Evolutionary conservation across 2,329 filamentous ascomycete genomes (phyloP).

Genomic region (Calonectria honghensis): DNA sequence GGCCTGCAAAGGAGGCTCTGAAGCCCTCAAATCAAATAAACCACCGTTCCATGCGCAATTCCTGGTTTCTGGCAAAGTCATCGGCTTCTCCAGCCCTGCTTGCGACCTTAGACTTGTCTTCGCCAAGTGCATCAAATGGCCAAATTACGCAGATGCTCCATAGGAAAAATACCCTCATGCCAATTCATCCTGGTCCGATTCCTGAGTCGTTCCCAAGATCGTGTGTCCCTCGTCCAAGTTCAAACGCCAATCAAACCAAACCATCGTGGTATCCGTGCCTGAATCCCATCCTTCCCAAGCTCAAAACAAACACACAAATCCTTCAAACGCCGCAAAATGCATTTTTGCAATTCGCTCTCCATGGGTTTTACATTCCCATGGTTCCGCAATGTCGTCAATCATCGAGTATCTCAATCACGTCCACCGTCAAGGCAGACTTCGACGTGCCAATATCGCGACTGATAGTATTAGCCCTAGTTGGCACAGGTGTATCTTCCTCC

Average conservation of each 20-base stretch:
- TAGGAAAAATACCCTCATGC: not conserved
- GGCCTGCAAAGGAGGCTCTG: not conserved
- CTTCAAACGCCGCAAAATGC: constrained; percentile 40
- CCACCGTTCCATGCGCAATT: not conserved
- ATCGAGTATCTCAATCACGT: constrained; percentile 57
- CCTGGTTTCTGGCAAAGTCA: not conserved
- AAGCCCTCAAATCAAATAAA: not conserved
- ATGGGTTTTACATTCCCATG: constrained; percentile 2
- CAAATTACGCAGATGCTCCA: constrained; percentile 12
- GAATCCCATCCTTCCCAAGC: constrained; percentile 44
- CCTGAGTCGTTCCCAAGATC: constrained; percentile 1
- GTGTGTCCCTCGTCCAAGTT: not conserved
- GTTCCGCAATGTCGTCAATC: constrained; percentile 33
- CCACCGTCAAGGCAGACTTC: constrained; percentile 39
- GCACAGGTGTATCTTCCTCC: constrained; percentile 50
- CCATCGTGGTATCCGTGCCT: constrained; percentile 46
- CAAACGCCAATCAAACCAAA: constrained; percentile 45
- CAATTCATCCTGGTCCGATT: not conserved
- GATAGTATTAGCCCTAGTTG: constrained; percentile 18
- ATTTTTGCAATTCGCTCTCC: constrained; percentile 14
- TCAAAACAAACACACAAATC: constrained; percentile 26
- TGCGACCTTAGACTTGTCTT: not conserved
- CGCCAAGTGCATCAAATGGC: constrained; percentile 28
- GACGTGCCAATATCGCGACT: constrained; percentile 32
- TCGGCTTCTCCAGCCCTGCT: not conserved